phyloP scores from a whole-genome alignment of 148 eudicot genomes.

The Chenopodium suecicum region DNA sequence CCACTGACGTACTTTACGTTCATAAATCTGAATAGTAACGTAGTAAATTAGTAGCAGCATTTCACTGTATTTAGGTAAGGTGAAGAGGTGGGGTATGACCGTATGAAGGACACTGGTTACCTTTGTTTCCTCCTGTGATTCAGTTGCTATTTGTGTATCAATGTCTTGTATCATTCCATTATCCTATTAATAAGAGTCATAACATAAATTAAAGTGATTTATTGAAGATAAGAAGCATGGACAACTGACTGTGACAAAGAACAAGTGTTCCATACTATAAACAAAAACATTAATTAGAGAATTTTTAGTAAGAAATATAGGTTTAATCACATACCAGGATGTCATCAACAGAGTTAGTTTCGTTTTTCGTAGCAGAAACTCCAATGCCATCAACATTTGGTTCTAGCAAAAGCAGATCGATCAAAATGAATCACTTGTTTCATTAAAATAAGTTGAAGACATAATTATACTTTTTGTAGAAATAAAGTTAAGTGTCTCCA shows the following conservation, averaged over 20 bases:
- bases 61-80: neutral
- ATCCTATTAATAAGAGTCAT: conserved; percentile 32
- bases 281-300: no score
- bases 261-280: neutral
- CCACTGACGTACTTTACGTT: conserved; percentile 68
- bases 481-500: no score
- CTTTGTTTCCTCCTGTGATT: conserved; percentile 39
- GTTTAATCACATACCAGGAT: conserved; percentile 43
- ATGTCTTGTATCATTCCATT: conserved; percentile 37
- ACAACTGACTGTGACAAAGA: neutral
- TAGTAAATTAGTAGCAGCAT: neutral
- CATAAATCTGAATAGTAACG: conserved; percentile 44
- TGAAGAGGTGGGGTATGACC: neutral
- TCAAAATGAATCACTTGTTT: no score
- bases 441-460: no score
- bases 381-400: conserved; percentile 27
- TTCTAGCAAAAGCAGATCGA: conserved; percentile 33
- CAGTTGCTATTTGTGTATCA: conserved; percentile 27
- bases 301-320: neutral
- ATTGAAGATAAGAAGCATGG: conserved; percentile 4
- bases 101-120: conserved; percentile 30
- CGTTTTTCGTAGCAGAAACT: conserved; percentile 32
- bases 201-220: neutral
- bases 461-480: no score
- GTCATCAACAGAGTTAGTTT: conserved; percentile 36